Conservation (phyloP, 192 early-diverging fungal genomes). For the Coemansia sp. region DNA sequence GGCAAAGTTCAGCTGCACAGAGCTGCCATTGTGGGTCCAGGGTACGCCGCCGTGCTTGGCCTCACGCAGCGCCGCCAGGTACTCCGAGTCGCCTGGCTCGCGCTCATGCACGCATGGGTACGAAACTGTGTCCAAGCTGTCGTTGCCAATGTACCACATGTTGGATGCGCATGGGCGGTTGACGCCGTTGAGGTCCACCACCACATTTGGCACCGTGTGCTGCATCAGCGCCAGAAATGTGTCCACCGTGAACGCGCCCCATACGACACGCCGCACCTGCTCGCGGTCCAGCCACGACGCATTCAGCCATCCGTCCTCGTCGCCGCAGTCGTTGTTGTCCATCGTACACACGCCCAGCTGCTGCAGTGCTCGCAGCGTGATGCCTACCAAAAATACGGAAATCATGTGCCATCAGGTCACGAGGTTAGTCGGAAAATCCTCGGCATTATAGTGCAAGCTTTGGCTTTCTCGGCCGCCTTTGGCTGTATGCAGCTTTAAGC, state of each 20-base stretch:
- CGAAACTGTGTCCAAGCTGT: conserved; percentile 26
- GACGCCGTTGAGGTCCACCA: conserved; percentile 48
- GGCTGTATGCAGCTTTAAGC: background rate
- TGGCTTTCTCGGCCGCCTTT: background rate
- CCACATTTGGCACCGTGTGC: conserved; percentile 36
- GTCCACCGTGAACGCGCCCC: conserved; percentile 46
- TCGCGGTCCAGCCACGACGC: conserved; percentile 52
- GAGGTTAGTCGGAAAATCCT: background rate
- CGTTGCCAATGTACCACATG: conserved; percentile 52
- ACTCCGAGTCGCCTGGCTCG: conserved; percentile 32
- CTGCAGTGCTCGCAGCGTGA: conserved; percentile 36
- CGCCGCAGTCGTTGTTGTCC: conserved; percentile 37
- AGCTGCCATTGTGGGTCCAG: conserved; percentile 39
- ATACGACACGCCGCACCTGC: conserved; percentile 40
- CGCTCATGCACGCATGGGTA: conserved; percentile 8
- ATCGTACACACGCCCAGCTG: conserved; percentile 49
- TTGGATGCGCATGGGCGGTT: conserved; percentile 48
- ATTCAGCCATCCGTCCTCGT: conserved; percentile 39
- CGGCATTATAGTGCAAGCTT: background rate
- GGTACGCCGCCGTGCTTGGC: conserved; percentile 34
- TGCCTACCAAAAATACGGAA: conserved; percentile 17
- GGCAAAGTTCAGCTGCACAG: conserved; percentile 47
- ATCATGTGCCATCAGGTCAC: background rate
- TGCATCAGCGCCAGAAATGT: conserved; percentile 47
- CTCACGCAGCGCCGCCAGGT: conserved; percentile 10